Evolutionary conservation across 768 basidiomycete species (phyloP).

Genomic region (Pisolithus albus): DNA sequence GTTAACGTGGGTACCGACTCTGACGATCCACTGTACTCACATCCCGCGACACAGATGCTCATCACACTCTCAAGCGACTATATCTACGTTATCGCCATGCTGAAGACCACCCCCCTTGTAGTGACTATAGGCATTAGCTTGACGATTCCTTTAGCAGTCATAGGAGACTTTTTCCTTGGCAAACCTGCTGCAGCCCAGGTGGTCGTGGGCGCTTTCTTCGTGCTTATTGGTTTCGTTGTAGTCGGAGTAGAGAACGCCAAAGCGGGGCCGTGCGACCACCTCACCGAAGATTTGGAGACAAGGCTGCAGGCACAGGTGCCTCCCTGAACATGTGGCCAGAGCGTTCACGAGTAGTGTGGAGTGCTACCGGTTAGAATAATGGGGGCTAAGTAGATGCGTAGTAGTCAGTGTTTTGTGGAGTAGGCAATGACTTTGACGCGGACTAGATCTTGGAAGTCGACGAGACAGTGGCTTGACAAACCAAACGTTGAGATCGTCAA

Average conservation of each 20-base stretch:
- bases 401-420: too few relatives aligned
- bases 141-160: slow-evolving; percentile 86
- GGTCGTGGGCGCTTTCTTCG: slow-evolving; percentile 67
- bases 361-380: not conserved
- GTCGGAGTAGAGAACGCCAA: slow-evolving; percentile 54
- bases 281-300: slow-evolving; percentile 3
- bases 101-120: slow-evolving; percentile 92
- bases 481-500: not conserved
- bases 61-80: slow-evolving; percentile 84
- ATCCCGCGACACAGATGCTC: slow-evolving; percentile 48
- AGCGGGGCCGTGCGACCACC: slow-evolving; percentile 26
- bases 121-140: slow-evolving; percentile 90
- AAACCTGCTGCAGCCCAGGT: slow-evolving; percentile 53
- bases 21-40: not conserved
- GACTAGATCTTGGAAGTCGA: too few relatives aligned
- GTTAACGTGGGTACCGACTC: slow-evolving; percentile 42
- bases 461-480: too few relatives aligned
- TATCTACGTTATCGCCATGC: slow-evolving; percentile 83
- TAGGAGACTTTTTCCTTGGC: slow-evolving; percentile 69
- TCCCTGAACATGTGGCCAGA: slow-evolving; percentile 6
- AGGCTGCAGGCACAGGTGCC: not conserved
- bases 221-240: slow-evolving; percentile 69
- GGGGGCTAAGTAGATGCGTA: too few relatives aligned
- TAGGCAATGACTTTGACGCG: too few relatives aligned
- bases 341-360: not conserved